phyloP scores from a whole-genome alignment of 2,329 filamentous ascomycete species.

The Colletotrichum sp. region DNA sequence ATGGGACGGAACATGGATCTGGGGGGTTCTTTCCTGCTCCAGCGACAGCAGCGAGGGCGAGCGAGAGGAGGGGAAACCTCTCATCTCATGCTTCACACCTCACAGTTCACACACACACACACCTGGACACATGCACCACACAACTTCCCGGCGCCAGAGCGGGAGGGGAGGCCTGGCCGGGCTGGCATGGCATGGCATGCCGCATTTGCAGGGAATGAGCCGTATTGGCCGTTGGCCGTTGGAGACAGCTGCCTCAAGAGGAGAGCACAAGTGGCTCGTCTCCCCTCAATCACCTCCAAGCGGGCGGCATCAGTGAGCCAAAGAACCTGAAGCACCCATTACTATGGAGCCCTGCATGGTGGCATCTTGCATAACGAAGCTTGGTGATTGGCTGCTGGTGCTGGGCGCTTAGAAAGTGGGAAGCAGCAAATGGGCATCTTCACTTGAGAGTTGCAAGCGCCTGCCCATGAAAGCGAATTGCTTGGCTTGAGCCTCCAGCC shows the following conservation, averaged over 20 bases:
- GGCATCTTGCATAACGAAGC: constrained; percentile 18
- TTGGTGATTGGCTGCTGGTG: constrained; percentile 20
- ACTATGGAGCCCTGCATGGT: constrained; percentile 20
- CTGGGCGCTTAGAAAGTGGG: constrained; percentile 22
- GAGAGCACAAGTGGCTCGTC: neutral
- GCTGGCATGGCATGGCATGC: constrained; percentile 1
- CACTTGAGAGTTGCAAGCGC: constrained; percentile 16
- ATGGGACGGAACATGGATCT: constrained; percentile 4
- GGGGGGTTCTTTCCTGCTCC: neutral
- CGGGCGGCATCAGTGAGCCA: constrained; percentile 9
- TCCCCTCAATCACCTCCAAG: neutral
- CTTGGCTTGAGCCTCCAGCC: constrained; percentile 9
- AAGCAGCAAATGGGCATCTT: constrained; percentile 17
- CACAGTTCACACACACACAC: neutral
- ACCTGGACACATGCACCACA: neutral
- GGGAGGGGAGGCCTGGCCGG: constrained; percentile 11
- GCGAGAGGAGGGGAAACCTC: neutral
- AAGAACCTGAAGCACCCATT: constrained; percentile 8
- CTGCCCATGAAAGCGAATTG: constrained; percentile 13
- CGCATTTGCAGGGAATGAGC: neutral
- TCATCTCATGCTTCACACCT: neutral
- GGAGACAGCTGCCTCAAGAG: neutral
- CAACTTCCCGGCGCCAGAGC: neutral
- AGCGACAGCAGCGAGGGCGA: constrained; percentile 7
- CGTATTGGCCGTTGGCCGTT: neutral